Percentiles rank a stretch among this genome's conserved stretches.
phyloP scores from a whole-genome alignment of 164 flowering plant genomes.

The Stephania cephalantha region DNA sequence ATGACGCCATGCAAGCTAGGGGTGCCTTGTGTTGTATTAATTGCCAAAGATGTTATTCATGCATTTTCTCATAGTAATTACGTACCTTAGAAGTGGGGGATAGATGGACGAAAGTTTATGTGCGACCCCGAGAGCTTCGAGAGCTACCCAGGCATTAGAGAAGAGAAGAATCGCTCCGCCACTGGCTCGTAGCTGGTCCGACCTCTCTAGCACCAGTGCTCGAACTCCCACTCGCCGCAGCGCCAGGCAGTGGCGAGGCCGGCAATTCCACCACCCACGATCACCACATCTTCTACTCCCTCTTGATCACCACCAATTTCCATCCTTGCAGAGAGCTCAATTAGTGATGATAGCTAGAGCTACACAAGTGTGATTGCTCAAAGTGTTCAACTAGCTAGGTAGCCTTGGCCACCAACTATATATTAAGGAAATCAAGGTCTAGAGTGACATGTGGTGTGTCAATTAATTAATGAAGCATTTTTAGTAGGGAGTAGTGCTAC shows the following conservation, averaged over 20 bases:
- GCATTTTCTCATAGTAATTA: not conserved
- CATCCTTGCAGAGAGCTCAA: too few species aligned
- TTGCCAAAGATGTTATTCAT: too few species aligned
- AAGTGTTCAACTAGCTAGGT: too few species aligned
- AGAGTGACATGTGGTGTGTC: too few species aligned
- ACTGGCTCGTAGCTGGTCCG: slow-evolving; percentile 17
- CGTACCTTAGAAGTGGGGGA: slow-evolving; percentile 20
- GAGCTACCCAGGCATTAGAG: slow-evolving; percentile 35
- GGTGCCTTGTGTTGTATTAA: too few species aligned
- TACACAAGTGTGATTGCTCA: too few species aligned
- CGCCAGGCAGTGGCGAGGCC: slow-evolving; percentile 26
- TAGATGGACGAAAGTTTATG: slow-evolving; percentile 33
- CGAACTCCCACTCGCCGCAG: slow-evolving; percentile 17
- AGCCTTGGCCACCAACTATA: too few species aligned
- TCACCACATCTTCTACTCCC: slow-evolving; percentile 21
- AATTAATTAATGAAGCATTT: too few species aligned
- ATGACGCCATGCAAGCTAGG: too few species aligned
- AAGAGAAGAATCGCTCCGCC: slow-evolving; percentile 25
- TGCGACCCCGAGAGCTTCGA: slow-evolving; percentile 30
- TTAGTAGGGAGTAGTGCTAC: too few species aligned
- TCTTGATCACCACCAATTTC: not conserved
- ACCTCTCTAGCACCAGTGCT: slow-evolving; percentile 22
- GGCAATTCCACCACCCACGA: slow-evolving; percentile 29
- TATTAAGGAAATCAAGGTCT: too few species aligned
- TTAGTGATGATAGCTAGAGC: too few species aligned